These are phyloP conservation scores for Lolium rigidum DNA, from an alignment of 176 grass and related monocot genomes.

Conservation along the genomic window DNA sequence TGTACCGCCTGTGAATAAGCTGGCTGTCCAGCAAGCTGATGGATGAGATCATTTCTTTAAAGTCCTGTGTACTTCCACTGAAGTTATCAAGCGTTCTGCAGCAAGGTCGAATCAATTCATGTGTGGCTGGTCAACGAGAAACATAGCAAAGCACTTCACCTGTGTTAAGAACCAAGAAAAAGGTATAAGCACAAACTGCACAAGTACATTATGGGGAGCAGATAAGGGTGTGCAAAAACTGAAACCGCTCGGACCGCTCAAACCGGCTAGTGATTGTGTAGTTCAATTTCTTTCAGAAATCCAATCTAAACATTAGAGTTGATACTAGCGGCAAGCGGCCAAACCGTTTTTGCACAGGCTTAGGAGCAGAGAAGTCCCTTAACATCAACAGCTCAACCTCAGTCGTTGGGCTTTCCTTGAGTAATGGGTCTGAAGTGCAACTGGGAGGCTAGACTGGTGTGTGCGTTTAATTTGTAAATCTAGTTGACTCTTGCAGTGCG, in stretches of 20 bases:
- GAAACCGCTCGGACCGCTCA: too few relatives aligned
- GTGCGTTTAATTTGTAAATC: background rate
- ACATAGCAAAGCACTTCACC: background rate
- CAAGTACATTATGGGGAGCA: background rate
- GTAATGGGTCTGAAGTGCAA: background rate
- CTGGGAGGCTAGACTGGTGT: background rate
- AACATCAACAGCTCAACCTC: background rate
- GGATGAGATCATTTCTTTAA: slow-evolving; percentile 43
- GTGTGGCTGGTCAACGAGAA: slow-evolving; percentile 3
- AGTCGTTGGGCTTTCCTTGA: background rate
- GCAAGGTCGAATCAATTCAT: slow-evolving; percentile 17
- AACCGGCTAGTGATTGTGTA: too few relatives aligned
- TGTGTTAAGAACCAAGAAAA: slow-evolving; percentile 6
- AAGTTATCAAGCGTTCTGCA: background rate
- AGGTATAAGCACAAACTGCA: background rate
- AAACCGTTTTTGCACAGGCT: too few relatives aligned
- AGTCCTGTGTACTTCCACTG: slow-evolving; percentile 33
- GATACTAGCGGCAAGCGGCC: too few relatives aligned
- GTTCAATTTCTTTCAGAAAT: too few relatives aligned
- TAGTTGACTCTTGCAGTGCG: background rate
- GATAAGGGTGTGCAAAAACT: too few relatives aligned
- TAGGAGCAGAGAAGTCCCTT: background rate
- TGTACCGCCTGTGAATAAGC: slow-evolving; percentile 32
- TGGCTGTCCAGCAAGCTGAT: slow-evolving; percentile 23
- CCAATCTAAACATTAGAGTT: too few relatives aligned